Evolutionary conservation across 768 basidiomycete species (phyloP), one percentile per base, ranked within the genome.

Genomic region (Leucocoprinus leucothites): DNA sequence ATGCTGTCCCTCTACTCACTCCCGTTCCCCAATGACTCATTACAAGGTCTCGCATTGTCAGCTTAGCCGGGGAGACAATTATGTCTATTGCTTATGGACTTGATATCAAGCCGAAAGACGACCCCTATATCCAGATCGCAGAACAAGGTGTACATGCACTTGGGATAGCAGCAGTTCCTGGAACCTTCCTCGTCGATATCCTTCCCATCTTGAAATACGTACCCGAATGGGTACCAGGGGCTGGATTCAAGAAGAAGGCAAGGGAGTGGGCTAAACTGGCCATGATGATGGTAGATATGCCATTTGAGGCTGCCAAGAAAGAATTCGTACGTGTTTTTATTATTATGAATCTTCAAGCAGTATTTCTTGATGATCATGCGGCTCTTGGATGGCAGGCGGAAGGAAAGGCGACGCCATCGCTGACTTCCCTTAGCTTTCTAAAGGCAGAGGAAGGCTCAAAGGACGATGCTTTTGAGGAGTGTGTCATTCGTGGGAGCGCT

Each of bases 211-310:
- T 71, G 44, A 67, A 63, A 48, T 62, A 66, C 36, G 55, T 72
- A 19, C 71, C 70, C 3, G 55, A 54, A 8, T 73, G 68, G 68
- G 25, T 71, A 9, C 71, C 71, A 9, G 67, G 68, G 7, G 66
- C 71, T 3, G 60, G 62, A 0, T 73, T 70, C 68, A 71, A 78
- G 62, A 53, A 58, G 46, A 68, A 64, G 53, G 79, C 78, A 0
- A 65, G 63, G 38, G 67, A 71, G 58, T 79, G 76, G 73, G 66
- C 64, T 1, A 63, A 59, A 45, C 60, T 66, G 13, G 60, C 70
- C 14, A 56, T 65, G 13, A 61, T 63, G 42, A 72, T 68, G 71
- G 61, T 62, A 50, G 68, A 76, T 9, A 57, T 63, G 11, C 76
- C 75, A 0, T 78, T 69, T 46, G 55, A 53, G 4, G 62, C 64